Evolutionary conservation across 768 basidiomycete species (phyloP).

Genomic region (Boletus eberwhitei): DNA sequence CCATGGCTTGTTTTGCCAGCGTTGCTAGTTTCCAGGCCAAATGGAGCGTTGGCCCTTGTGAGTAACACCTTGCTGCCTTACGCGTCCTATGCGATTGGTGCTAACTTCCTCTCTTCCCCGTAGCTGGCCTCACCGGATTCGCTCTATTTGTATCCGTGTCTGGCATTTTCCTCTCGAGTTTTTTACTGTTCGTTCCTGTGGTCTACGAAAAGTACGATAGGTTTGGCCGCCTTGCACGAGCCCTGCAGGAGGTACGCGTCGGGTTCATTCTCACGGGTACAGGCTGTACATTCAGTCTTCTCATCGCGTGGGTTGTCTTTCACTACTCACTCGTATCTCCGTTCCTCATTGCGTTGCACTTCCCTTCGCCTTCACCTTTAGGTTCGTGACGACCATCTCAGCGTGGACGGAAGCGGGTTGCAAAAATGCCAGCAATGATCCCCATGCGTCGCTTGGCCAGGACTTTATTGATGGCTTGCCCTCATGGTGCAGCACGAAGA

Average conservation of each 20-base stretch:
- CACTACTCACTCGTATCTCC: not conserved
- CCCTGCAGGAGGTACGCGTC: constrained; percentile 79
- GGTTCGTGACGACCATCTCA: constrained; percentile 74
- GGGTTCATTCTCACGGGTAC: constrained; percentile 76
- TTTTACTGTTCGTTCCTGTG: constrained; percentile 76
- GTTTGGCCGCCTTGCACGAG: constrained; percentile 69
- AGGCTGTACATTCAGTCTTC: constrained; percentile 61
- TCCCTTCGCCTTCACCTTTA: constrained; percentile 23
- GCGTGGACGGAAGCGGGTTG: constrained; percentile 90
- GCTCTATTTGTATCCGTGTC: constrained; percentile 75
- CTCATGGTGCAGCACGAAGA: constrained; percentile 91
- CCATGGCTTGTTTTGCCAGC: constrained; percentile 88
- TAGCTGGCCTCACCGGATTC: constrained; percentile 86
- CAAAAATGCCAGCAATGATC: constrained; percentile 80
- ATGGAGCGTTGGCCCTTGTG: constrained; percentile 83
- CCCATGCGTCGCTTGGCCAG: constrained; percentile 64
- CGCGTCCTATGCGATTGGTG: not conserved
- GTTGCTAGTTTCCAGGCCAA: constrained; percentile 87
- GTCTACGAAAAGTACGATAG: constrained; percentile 85
- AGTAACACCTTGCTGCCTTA: constrained; percentile 31
- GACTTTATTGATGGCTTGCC: constrained; percentile 65
- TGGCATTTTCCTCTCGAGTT: constrained; percentile 68
- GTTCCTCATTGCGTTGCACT: constrained; percentile 15
- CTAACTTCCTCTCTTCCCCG: constrained; percentile 11
- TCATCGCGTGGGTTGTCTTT: constrained; percentile 65